Conservation (phyloP, 805 yeast genomes). For the Groenewaldozyma salmanticensis region DNA sequence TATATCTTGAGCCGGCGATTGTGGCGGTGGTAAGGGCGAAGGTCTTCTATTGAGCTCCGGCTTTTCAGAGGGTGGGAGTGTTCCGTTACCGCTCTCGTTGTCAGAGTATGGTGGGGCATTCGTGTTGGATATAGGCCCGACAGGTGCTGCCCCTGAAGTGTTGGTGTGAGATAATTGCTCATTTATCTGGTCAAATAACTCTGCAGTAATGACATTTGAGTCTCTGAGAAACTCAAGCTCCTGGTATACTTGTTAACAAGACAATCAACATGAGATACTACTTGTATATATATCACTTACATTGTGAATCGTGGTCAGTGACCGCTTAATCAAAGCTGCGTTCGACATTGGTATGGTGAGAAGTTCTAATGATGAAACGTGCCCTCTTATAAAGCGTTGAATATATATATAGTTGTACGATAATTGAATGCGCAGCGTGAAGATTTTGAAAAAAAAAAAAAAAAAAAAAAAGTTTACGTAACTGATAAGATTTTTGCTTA, state of each 20-base stretch:
- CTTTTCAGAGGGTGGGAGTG: constrained; percentile 6
- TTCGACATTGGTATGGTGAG: constrained; percentile 3
- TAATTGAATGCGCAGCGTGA: too few species aligned
- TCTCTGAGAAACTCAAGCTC: constrained; percentile 75
- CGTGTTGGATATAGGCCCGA: constrained; percentile 2
- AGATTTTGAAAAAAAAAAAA: too few species aligned
- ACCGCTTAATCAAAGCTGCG: constrained; percentile 55
- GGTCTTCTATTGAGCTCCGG: constrained; percentile 8
- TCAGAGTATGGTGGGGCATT: constrained; percentile 2
- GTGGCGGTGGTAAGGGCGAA: constrained; percentile 17
- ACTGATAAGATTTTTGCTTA: too few species aligned
- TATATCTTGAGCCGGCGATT: constrained; percentile 24
- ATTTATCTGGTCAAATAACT: constrained; percentile 42
- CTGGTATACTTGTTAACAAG: constrained; percentile 13
- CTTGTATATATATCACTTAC: constrained; percentile 17
- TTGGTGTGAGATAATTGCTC: constrained; percentile 49
- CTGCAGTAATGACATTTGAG: constrained; percentile 57
- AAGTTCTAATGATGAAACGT: too few species aligned
- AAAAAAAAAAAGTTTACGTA: too few species aligned
- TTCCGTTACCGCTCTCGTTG: not conserved
- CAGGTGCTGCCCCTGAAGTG: constrained; percentile 39
- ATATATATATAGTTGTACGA: too few species aligned
- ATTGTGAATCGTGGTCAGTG: constrained; percentile 62
- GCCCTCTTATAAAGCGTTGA: too few species aligned
- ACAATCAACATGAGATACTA: not conserved